These are phyloP conservation scores for Microbotryum scabiosae DNA, from an alignment of 1,284 basidiomycete species.

Conservation along the genomic window DNA sequence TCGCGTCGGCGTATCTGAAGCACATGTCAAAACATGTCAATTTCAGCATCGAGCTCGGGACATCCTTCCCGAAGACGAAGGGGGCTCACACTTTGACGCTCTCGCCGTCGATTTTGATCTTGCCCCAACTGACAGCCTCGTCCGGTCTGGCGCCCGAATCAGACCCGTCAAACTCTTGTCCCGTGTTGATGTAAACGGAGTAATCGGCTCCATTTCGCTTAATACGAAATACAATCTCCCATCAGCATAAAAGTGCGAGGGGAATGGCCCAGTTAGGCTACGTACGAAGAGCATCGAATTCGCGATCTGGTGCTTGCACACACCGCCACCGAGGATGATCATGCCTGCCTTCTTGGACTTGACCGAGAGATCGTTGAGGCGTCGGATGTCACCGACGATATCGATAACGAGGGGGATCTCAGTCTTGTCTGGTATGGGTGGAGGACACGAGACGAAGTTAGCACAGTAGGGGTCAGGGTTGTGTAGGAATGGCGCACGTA, in stretches of 20 bases:
- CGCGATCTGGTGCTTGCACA: constrained; percentile 98
- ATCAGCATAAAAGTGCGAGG: constrained; percentile 7
- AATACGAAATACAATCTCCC: not conserved
- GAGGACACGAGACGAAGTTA: not conserved
- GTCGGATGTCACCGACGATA: constrained; percentile 88
- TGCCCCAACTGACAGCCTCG: constrained; percentile 99
- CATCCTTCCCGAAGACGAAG: constrained; percentile 4
- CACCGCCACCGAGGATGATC: constrained; percentile 95
- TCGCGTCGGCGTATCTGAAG: constrained; percentile 59
- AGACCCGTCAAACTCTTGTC: constrained; percentile 97
- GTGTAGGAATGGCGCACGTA: not conserved
- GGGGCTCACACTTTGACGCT: constrained; percentile 65
- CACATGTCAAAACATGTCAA: constrained; percentile 43
- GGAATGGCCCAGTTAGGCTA: constrained; percentile 8
- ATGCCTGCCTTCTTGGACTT: constrained; percentile 90
- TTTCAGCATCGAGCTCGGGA: constrained; percentile 2
- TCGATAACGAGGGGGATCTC: constrained; percentile 70
- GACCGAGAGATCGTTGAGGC: constrained; percentile 81
- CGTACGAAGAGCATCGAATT: constrained; percentile 97
- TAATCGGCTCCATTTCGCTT: constrained; percentile 97
- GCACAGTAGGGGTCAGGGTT: not conserved
- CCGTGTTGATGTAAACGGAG: constrained; percentile 96
- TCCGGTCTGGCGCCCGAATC: constrained; percentile 96
- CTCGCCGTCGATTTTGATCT: constrained; percentile 84
- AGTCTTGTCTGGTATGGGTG: constrained; percentile 50